phyloP scores from a whole-genome alignment of 306 rosid genomes.

The Cicer arietinum region DNA sequence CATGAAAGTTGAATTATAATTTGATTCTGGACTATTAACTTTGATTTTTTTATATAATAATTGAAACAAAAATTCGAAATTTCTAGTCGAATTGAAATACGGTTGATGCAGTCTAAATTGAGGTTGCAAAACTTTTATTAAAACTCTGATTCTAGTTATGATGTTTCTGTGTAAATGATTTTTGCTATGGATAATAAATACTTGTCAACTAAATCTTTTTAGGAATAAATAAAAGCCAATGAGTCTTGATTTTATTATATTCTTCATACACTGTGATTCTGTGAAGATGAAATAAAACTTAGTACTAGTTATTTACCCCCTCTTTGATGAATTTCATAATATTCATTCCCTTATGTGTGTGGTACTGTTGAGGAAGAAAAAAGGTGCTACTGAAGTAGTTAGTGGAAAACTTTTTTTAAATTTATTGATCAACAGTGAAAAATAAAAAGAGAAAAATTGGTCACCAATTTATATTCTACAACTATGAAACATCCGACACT shows the following conservation, averaged over 20 bases:
- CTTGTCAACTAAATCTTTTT: constrained; percentile 1
- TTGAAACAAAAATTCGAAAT: too few relatives aligned
- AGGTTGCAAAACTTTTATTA: not conserved
- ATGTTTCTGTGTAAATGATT: not conserved
- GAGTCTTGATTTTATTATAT: not conserved
- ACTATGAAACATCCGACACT: not conserved
- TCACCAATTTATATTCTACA: not conserved
- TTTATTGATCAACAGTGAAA: not conserved
- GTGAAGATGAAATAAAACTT: too few relatives aligned
- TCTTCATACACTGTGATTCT: not conserved
- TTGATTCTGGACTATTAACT: not conserved
- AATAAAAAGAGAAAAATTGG: not conserved
- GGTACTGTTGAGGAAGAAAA: too few relatives aligned
- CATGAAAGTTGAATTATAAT: not conserved
- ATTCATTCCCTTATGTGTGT: too few relatives aligned
- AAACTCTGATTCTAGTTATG: not conserved
- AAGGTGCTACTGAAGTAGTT: too few relatives aligned
- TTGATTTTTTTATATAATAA: not conserved
- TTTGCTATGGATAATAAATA: not conserved
- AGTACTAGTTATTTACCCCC: not conserved
- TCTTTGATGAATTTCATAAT: not conserved
- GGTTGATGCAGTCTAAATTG: not conserved
- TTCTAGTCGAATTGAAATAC: too few relatives aligned
- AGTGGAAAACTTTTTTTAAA: too few relatives aligned
- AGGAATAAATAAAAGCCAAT: not conserved